These are phyloP conservation scores for Monilinia fructicola DNA, from an alignment of 2,329 filamentous ascomycete species.

Conservation along the genomic window DNA sequence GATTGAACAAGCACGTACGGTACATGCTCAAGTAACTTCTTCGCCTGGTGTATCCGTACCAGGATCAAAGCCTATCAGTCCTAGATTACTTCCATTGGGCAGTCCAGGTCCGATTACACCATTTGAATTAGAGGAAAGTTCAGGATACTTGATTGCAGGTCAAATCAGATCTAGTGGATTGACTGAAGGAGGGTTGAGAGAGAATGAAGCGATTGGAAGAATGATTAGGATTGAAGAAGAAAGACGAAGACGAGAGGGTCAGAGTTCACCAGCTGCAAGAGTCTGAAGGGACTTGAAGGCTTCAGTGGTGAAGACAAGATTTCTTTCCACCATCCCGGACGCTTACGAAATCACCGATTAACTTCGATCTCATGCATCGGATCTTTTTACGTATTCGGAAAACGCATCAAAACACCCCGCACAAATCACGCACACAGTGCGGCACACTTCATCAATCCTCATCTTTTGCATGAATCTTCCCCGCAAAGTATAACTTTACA, in stretches of 20 bases:
- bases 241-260: slow-evolving; percentile 20
- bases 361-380: background rate
- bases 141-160: slow-evolving; percentile 36
- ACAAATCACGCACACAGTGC: background rate
- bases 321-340: background rate
- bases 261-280: slow-evolving; percentile 20
- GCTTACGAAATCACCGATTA: background rate
- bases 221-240: slow-evolving; percentile 22
- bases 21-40: slow-evolving; percentile 31
- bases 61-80: slow-evolving; percentile 49
- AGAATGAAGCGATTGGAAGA: slow-evolving; percentile 18
- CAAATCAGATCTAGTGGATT: slow-evolving; percentile 17
- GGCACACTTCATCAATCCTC: background rate
- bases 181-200: slow-evolving; percentile 18
- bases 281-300: slow-evolving; percentile 1
- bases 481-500: slow-evolving; percentile 5
- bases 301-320: background rate
- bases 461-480: slow-evolving; percentile 10
- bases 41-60: slow-evolving; percentile 38
- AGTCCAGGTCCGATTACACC: slow-evolving; percentile 63
- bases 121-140: slow-evolving; percentile 52
- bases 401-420: slow-evolving; percentile 4
- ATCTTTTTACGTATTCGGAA: background rate
- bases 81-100: slow-evolving; percentile 53
- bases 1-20: slow-evolving; percentile 56